A percentile compares a stretch with the other conserved stretches of the same genome.
Conservation (phyloP, 306 rosid species). For the Ceratonia siliqua region DNA sequence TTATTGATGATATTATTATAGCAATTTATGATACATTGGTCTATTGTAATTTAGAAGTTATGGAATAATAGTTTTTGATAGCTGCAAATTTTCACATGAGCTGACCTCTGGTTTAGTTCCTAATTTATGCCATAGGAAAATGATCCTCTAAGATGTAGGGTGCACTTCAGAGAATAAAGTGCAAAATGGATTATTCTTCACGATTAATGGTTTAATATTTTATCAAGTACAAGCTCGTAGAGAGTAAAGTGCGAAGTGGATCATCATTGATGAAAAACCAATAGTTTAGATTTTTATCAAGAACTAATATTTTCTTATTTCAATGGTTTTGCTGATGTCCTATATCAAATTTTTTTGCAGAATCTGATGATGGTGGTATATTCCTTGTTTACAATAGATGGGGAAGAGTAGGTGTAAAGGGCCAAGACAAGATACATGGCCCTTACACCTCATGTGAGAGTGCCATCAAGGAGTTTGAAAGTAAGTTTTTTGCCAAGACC, state of each 20-base stretch:
- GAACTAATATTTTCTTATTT: background rate
- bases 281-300: background rate
- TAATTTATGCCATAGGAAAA: background rate
- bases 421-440: constrained; percentile 74
- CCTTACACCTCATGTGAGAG: constrained; percentile 55
- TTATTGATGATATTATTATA: background rate
- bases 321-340: constrained; percentile 15
- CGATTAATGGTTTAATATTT: background rate
- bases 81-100: background rate
- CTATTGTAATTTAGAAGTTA: constrained; percentile 12
- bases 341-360: constrained; percentile 46
- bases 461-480: constrained; percentile 67
- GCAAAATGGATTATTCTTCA: background rate
- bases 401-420: constrained; percentile 96
- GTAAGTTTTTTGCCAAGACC: constrained; percentile 75
- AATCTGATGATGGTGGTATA: constrained; percentile 73
- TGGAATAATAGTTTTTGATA: background rate
- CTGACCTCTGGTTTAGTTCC: constrained; percentile 2
- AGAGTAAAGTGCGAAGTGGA: background rate
- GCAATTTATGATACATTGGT: background rate
- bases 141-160: background rate
- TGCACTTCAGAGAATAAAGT: background rate
- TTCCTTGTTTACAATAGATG: constrained; percentile 87
- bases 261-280: background rate
- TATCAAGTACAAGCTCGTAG: background rate